A percentile compares a stretch with the other conserved stretches of the same genome.
phyloP scores from a whole-genome alignment of 805 yeast species.

The Sugiyamaella chiloensis region DNA sequence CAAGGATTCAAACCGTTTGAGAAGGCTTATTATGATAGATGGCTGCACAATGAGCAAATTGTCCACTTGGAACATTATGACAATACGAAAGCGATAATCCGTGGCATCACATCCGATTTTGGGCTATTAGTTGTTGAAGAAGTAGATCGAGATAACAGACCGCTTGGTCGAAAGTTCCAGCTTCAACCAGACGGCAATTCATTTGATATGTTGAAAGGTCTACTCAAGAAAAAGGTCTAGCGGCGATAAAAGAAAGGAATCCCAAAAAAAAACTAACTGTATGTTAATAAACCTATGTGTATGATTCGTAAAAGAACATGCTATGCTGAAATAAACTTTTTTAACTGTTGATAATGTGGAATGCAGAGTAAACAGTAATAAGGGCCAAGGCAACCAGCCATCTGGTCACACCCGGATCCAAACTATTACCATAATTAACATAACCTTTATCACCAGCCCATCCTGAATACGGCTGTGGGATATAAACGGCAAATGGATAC shows the following conservation, averaged over 20 bases:
- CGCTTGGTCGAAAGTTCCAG: conserved; percentile 57
- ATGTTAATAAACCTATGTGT: background rate
- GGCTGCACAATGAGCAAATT: conserved; percentile 80
- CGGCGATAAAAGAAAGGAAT: background rate
- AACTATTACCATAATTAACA: conserved; percentile 17
- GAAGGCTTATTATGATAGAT: conserved; percentile 67
- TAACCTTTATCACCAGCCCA: conserved; percentile 26
- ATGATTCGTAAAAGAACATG: background rate
- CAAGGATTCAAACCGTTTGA: conserved; percentile 70
- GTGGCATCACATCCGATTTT: conserved; percentile 80
- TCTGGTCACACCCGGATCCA: conserved; percentile 19
- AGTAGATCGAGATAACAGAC: conserved; percentile 42
- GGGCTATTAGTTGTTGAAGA: conserved; percentile 82
- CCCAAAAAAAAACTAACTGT: background rate
- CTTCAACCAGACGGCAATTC: conserved; percentile 97
- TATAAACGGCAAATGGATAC: conserved; percentile 37
- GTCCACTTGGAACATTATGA: conserved; percentile 62
- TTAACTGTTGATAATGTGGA: conserved; percentile 16
- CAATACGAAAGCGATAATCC: conserved; percentile 56
- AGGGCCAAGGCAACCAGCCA: conserved; percentile 22
- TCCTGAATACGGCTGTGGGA: conserved; percentile 36
- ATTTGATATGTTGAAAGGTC: conserved; percentile 89
- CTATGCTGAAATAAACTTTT: background rate
- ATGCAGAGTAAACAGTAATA: conserved; percentile 17
- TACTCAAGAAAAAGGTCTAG: conserved; percentile 60